Evolutionary conservation across 2,329 filamentous ascomycete genomes (phyloP).

Genomic region (Fonsecaea multimorphosa): DNA sequence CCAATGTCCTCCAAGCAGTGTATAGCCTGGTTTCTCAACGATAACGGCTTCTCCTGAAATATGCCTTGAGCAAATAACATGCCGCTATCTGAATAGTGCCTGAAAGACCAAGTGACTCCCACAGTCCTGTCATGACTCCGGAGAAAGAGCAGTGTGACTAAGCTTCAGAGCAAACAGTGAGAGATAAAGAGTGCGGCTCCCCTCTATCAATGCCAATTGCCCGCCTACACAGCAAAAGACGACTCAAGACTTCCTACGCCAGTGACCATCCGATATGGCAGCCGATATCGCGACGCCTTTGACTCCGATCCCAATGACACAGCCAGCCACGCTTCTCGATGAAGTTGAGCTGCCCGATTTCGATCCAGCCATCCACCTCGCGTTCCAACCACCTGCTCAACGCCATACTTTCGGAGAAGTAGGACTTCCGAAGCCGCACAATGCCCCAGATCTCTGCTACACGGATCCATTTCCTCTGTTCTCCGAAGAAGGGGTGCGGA

Average conservation of each 20-base stretch:
- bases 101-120: neutral
- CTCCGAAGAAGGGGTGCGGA: slow-evolving; percentile 62
- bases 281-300: slow-evolving; percentile 2
- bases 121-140: neutral
- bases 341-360: slow-evolving; percentile 1
- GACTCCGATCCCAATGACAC: neutral
- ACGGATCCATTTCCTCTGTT: slow-evolving; percentile 69
- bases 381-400: slow-evolving; percentile 8
- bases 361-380: slow-evolving; percentile 15
- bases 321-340: neutral
- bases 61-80: neutral
- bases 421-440: slow-evolving; percentile 7
- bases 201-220: neutral
- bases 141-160: neutral
- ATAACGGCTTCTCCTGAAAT: neutral
- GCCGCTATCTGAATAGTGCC: neutral
- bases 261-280: neutral
- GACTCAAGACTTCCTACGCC: neutral
- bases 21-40: neutral
- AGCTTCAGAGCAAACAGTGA: neutral
- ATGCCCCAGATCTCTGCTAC: slow-evolving; percentile 20
- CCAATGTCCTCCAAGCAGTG: neutral
- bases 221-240: neutral
- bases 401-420: slow-evolving; percentile 11
- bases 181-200: neutral